Percentiles rank a stretch among this genome's conserved stretches.
Evolutionary conservation across 1,284 basidiomycete genomes (phyloP).

Genomic region (Mycena sp.): DNA sequence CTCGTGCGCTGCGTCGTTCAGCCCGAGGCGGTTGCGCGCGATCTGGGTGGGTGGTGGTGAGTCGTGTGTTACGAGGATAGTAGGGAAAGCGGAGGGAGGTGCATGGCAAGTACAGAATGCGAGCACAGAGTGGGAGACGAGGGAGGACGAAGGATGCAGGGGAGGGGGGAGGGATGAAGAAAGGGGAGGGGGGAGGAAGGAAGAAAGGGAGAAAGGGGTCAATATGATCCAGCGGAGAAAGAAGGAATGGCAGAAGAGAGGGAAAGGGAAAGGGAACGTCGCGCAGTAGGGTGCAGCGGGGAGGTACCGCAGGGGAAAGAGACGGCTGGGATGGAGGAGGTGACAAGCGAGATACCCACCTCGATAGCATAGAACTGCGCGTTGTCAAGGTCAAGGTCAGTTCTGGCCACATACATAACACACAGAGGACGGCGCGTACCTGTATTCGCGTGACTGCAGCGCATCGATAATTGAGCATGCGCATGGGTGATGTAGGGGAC

Average conservation of each 20-base stretch:
- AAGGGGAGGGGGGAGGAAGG: not conserved
- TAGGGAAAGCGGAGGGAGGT: no score
- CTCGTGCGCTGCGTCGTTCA: constrained; percentile 92
- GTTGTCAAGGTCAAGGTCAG: not conserved
- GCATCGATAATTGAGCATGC: not conserved
- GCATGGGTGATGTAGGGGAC: not conserved
- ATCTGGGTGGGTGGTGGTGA: constrained; percentile 61
- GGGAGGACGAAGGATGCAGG: no score
- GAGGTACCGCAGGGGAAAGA: no score
- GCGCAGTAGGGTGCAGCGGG: not conserved
- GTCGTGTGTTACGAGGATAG: no score
- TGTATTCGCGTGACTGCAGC: constrained; percentile 80
- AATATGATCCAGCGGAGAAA: constrained; percentile 3
- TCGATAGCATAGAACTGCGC: constrained; percentile 92
- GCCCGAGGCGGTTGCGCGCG: constrained; percentile 88
- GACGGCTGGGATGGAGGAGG: no score
- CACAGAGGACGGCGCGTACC: constrained; percentile 45
- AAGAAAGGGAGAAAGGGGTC: not conserved
- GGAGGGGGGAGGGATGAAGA: not conserved
- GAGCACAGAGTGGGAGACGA: no score
- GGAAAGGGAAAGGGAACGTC: not conserved
- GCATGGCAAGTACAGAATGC: no score
- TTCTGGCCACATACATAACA: not conserved
- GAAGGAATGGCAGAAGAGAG: not conserved
- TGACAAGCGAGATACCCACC: constrained; percentile 49